These are phyloP conservation scores for Saccharomycopsis crataegensis DNA, from an alignment of 1,139 yeast genomes.

Conservation along the genomic window DNA sequence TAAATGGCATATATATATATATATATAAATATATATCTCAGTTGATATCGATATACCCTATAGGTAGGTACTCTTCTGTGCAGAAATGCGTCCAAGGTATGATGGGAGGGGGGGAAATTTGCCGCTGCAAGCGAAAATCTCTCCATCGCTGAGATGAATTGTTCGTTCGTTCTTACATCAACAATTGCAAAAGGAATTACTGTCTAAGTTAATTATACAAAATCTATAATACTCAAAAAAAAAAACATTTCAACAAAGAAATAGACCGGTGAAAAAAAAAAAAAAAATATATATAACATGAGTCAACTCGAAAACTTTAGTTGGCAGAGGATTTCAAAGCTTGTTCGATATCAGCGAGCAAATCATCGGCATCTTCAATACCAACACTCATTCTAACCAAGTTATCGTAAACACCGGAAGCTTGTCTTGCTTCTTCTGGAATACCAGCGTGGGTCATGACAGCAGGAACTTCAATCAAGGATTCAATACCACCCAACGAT, in stretches of 20 bases:
- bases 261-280: neutral
- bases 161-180: too few species aligned
- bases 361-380: conserved; percentile 76
- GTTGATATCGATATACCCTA: too few species aligned
- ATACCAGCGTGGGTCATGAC: conserved; percentile 93
- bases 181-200: too few species aligned
- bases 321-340: conserved; percentile 40
- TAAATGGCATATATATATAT: too few species aligned
- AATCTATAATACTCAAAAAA: neutral
- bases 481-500: conserved; percentile 86
- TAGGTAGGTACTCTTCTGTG: too few species aligned
- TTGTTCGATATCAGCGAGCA: conserved; percentile 64
- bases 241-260: neutral
- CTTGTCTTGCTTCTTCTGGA: conserved; percentile 72
- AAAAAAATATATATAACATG: neutral
- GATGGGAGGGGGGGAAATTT: too few species aligned
- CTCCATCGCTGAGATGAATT: too few species aligned
- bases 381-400: conserved; percentile 80
- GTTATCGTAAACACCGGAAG: conserved; percentile 76
- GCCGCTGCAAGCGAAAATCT: too few species aligned
- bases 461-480: conserved; percentile 83
- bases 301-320: neutral
- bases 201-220: too few species aligned
- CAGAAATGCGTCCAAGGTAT: too few species aligned
- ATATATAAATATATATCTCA: too few species aligned